phyloP scores from a whole-genome alignment of 805 yeast species.

The Candida sonorensis region DNA sequence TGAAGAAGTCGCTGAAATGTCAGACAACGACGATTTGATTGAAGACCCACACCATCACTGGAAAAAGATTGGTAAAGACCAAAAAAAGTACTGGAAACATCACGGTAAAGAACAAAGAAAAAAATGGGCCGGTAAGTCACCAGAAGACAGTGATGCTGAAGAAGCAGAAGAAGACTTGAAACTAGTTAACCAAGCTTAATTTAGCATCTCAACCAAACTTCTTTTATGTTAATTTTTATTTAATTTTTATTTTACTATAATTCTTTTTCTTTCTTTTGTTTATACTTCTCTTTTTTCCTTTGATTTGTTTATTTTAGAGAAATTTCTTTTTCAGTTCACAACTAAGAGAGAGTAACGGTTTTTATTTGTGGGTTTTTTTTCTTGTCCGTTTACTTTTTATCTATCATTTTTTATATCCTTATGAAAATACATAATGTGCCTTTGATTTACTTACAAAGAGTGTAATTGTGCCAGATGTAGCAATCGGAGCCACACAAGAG shows the following conservation, averaged over 20 bases:
- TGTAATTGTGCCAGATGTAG: too few species aligned
- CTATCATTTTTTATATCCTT: too few species aligned
- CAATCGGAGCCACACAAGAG: too few species aligned
- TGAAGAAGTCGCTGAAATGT: not conserved
- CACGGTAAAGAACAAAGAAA: slow-evolving; percentile 22
- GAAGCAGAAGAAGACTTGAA: slow-evolving; percentile 2
- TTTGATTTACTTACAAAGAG: too few species aligned
- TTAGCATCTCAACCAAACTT: not conserved
- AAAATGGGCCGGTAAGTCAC: slow-evolving; percentile 16
- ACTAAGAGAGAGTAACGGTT: too few species aligned
- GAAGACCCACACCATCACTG: slow-evolving; percentile 1
- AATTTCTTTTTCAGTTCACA: too few species aligned
- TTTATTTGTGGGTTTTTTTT: too few species aligned
- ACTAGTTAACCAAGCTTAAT: slow-evolving; percentile 1
- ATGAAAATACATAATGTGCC: too few species aligned
- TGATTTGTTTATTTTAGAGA: too few species aligned
- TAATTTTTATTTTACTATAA: not conserved
- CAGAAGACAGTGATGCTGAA: slow-evolving; percentile 8
- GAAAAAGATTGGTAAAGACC: slow-evolving; percentile 14
- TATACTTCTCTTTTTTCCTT: too few species aligned
- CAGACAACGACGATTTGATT: not conserved
- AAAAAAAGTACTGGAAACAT: slow-evolving; percentile 23
- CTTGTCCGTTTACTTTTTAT: too few species aligned
- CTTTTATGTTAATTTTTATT: not conserved
- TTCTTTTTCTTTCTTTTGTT: not conserved